These are phyloP conservation scores for Acacia melanoxylon DNA, from an alignment of 306 rosid genomes.

Conservation along the genomic window DNA sequence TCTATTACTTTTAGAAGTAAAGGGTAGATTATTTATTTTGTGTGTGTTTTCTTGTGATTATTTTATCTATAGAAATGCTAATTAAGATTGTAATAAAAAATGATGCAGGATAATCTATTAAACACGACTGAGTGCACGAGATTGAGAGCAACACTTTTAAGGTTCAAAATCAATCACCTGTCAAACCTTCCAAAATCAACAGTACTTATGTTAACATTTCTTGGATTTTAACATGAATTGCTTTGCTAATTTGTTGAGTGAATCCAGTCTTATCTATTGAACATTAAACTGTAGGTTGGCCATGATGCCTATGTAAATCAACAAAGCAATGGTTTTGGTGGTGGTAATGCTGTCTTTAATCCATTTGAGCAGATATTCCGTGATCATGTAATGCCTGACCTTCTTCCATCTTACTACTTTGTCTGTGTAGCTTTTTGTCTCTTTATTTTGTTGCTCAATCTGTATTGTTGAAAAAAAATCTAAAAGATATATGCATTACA, in stretches of 20 bases:
- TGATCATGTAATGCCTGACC: conserved; percentile 50
- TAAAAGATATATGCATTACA: background rate
- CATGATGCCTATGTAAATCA: conserved; percentile 63
- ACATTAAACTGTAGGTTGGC: conserved; percentile 60
- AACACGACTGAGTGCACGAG: too few relatives aligned
- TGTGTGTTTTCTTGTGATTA: too few relatives aligned
- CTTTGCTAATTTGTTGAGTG: conserved; percentile 19
- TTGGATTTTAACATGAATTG: background rate
- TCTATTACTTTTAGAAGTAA: too few relatives aligned
- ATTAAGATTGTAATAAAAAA: too few relatives aligned
- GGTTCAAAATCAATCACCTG: too few relatives aligned
- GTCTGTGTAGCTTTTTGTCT: background rate
- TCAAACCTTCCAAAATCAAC: too few relatives aligned
- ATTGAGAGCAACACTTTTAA: too few relatives aligned
- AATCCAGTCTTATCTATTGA: background rate
- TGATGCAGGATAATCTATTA: too few relatives aligned
- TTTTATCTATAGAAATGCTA: too few relatives aligned
- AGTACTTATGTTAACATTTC: conserved; percentile 6
- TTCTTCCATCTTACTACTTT: background rate
- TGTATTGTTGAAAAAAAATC: background rate
- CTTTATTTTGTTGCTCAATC: background rate
- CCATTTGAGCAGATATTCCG: conserved; percentile 70
- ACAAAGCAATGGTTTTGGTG: conserved; percentile 55
- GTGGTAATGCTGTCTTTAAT: conserved; percentile 64
- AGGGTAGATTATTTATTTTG: too few relatives aligned